Evolutionary conservation across 495 filamentous ascomycete genomes (phyloP).

Genomic region (Penicillium paradoxum): DNA sequence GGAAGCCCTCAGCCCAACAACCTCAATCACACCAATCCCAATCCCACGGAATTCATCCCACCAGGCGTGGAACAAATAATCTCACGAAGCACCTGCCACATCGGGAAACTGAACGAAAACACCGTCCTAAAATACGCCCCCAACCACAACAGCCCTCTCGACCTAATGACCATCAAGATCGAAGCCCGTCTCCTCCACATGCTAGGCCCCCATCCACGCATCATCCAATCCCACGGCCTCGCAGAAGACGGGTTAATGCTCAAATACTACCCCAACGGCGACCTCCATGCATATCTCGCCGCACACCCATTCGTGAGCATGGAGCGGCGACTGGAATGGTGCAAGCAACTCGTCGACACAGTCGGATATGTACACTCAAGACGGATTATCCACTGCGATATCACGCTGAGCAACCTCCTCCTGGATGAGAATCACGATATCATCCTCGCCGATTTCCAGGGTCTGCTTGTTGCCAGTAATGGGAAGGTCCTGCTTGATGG

Average conservation of each 20-base stretch:
- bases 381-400: constrained; percentile 15
- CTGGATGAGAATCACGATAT: constrained; percentile 20
- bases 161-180: constrained; percentile 1
- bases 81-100: not conserved
- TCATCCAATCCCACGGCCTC: constrained; percentile 14
- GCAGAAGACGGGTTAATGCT: constrained; percentile 14
- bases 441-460: constrained; percentile 19
- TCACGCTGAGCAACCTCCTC: constrained; percentile 14
- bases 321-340: not conserved
- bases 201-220: constrained; percentile 14
- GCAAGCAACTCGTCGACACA: not conserved
- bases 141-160: not conserved
- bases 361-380: not conserved
- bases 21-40: not conserved
- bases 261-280: constrained; percentile 15
- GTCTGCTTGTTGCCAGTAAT: constrained; percentile 3
- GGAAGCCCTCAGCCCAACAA: not conserved
- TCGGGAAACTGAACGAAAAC: not conserved
- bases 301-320: not conserved
- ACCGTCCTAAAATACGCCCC: not conserved
- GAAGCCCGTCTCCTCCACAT: constrained; percentile 15
- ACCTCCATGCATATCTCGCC: constrained; percentile 8
- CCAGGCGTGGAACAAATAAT: not conserved
- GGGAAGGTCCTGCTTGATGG: constrained; percentile 11
- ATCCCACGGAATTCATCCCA: not conserved